A percentile compares a stretch with the other conserved stretches of the same genome.
Conservation (phyloP, 23 red algal genomes). For the Gracilaria caudata region DNA sequence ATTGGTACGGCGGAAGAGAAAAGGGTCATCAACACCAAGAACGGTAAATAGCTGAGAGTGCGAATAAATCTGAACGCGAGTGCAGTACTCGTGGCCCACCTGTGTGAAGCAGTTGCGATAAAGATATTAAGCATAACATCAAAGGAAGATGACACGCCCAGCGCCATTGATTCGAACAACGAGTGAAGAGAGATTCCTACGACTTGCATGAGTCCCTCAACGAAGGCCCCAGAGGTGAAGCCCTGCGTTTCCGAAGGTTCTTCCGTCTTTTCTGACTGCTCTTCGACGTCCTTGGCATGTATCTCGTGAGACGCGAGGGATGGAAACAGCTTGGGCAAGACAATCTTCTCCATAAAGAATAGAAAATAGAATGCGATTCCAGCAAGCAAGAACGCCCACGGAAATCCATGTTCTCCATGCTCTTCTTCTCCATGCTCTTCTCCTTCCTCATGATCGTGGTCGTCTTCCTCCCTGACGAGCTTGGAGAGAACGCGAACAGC, state of each 20-base stretch:
- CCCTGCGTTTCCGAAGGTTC: neutral
- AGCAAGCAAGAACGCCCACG: slow-evolving; percentile 23
- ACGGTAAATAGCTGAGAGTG: slow-evolving; percentile 24
- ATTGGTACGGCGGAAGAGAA: slow-evolving; percentile 46
- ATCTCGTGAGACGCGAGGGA: neutral
- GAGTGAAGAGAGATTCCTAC: slow-evolving; percentile 51
- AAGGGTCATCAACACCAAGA: slow-evolving; percentile 26
- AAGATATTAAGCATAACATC: slow-evolving; percentile 52
- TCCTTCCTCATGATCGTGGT: neutral
- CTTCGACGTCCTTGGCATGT: slow-evolving; percentile 1
- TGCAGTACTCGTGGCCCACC: slow-evolving; percentile 48
- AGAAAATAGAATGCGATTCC: slow-evolving; percentile 19
- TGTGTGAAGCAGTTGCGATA: slow-evolving; percentile 58
- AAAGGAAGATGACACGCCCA: slow-evolving; percentile 48
- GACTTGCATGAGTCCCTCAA: slow-evolving; percentile 15
- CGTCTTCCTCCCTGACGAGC: slow-evolving; percentile 10
- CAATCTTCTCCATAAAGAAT: slow-evolving; percentile 32
- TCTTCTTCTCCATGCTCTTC: slow-evolving; percentile 37
- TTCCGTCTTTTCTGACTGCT: neutral
- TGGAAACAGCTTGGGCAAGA: slow-evolving; percentile 20
- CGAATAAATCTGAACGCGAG: slow-evolving; percentile 44
- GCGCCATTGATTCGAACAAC: slow-evolving; percentile 57
- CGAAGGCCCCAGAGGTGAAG: slow-evolving; percentile 6
- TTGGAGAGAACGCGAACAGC: neutral
- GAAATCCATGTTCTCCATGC: neutral